Base-by-base conservation (phyloP, 805 yeast genomes). In the Yamadazyma philogaea region DNA sequence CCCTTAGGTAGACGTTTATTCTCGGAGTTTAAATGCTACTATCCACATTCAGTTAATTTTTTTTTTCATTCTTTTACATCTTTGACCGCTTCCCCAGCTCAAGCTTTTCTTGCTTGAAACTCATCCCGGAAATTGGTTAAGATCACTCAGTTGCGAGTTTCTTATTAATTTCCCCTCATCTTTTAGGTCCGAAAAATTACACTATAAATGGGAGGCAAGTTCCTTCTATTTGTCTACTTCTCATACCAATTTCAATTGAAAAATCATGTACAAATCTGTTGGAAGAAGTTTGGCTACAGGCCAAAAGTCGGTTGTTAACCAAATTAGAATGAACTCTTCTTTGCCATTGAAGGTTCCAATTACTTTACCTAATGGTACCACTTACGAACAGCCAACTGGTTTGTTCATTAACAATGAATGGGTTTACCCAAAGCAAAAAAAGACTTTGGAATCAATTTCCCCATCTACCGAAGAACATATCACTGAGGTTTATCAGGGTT, bases 371-470 rank as follows among this genome's bases (percentile, higher is more conserved):
- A 84, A 84, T 55, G 96, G 96, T 33, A 66, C 67, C 24, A 66
- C 72, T 27, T 84, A 83, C 58, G 73, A 78, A 39, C 95, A 86
- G 69, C 96, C 96, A 54, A 82, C 85, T 8, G 96, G 96, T 49
- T 69, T 90, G 54, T 90, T 87, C 74, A 87, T 90, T 63, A 84
- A 87, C 72, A 87, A 87, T 65, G 87, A 87, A 63, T 87, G 84
- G 56, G 82, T 82, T 59, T 55, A 68, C 37, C 76, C 89, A 14
- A 63, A 66, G 26, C 75, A 77, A 42, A 77, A 75, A 42, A 70
- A 77, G 55, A 78, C 81, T n/a, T 68, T 84, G 45, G 75, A 76
- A 50, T 85, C 81, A 26, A 60, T 78, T 36, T 75, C 80, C 54
- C 88, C 88, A 28, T 75, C 86, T 30, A 81, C 85, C 17, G 90